phyloP scores from a whole-genome alignment of 139 green algal genomes.

The Chlorokybus atmophyticus region DNA sequence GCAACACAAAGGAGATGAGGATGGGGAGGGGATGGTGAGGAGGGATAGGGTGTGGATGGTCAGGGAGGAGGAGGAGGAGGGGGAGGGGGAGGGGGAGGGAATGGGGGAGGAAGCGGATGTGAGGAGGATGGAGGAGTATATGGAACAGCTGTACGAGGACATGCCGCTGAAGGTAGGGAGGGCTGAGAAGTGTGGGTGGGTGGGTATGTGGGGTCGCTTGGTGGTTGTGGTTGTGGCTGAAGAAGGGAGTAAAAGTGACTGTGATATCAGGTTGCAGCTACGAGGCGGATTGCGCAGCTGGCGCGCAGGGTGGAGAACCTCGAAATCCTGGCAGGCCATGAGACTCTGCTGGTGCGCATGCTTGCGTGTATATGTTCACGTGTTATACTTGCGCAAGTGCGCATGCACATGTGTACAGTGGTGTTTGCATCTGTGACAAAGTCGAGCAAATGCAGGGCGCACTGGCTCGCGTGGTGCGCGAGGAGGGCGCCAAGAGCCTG shows the following conservation, averaged over 20 bases:
- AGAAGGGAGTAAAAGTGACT: too few species aligned
- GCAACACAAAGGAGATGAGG: too few species aligned
- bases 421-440: background rate
- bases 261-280: slow-evolving; percentile 8
- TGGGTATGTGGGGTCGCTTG: too few species aligned
- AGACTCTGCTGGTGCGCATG: slow-evolving; percentile 41
- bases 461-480: slow-evolving; percentile 54
- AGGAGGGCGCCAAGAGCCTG: slow-evolving; percentile 60
- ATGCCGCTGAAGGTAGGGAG: slow-evolving; percentile 35
- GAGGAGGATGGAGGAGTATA: slow-evolving; percentile 24
- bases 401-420: background rate
- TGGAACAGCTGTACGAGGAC: slow-evolving; percentile 60
- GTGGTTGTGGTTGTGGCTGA: too few species aligned
- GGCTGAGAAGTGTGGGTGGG: too few species aligned
- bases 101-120: background rate
- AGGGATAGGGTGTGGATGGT: too few species aligned
- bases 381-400: background rate
- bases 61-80: too few species aligned
- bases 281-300: slow-evolving; percentile 5
- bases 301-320: slow-evolving; percentile 26
- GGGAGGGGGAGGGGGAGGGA: too few species aligned
- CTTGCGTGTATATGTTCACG: slow-evolving; percentile 3
- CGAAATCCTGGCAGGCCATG: slow-evolving; percentile 37
- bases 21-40: too few species aligned
- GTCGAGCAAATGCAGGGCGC: slow-evolving; percentile 16